These are phyloP conservation scores for Pyracantha coccinea DNA, from an alignment of 331 rosid species.

Conservation along the genomic window DNA sequence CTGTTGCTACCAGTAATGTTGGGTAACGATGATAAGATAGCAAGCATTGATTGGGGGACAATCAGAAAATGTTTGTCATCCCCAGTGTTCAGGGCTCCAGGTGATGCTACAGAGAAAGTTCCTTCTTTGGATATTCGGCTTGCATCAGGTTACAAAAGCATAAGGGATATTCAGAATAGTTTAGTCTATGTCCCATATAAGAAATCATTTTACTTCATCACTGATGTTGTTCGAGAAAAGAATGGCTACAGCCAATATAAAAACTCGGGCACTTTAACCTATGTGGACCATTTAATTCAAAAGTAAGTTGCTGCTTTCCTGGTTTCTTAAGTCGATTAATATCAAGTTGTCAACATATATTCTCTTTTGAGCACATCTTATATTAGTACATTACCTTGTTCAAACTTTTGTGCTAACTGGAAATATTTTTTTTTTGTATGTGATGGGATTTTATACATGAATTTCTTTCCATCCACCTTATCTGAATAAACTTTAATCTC, in stretches of 20 bases:
- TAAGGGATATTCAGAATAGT: slow-evolving; percentile 57
- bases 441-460: background rate
- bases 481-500: background rate
- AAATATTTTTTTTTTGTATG: background rate
- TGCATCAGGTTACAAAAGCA: slow-evolving; percentile 55
- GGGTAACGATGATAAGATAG: slow-evolving; percentile 24
- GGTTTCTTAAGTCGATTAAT: background rate
- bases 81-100: slow-evolving; percentile 55
- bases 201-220: slow-evolving; percentile 45
- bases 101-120: slow-evolving; percentile 9
- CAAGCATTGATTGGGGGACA: slow-evolving; percentile 62
- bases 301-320: slow-evolving; percentile 42
- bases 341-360: background rate
- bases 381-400: background rate
- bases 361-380: slow-evolving; percentile 1
- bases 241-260: slow-evolving; percentile 51
- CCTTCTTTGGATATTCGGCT: slow-evolving; percentile 29
- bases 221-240: slow-evolving; percentile 31
- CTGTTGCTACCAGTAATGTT: slow-evolving; percentile 75
- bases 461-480: background rate
- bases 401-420: slow-evolving; percentile 10
- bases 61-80: slow-evolving; percentile 71
- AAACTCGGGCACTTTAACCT: slow-evolving; percentile 34
- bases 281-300: slow-evolving; percentile 36
- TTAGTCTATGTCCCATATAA: slow-evolving; percentile 63